Evolutionary conservation across 371 early-diverging fungal genomes (phyloP), one percentile per base, ranked within the genome.

Genomic region (Antonospora locustae): DNA sequence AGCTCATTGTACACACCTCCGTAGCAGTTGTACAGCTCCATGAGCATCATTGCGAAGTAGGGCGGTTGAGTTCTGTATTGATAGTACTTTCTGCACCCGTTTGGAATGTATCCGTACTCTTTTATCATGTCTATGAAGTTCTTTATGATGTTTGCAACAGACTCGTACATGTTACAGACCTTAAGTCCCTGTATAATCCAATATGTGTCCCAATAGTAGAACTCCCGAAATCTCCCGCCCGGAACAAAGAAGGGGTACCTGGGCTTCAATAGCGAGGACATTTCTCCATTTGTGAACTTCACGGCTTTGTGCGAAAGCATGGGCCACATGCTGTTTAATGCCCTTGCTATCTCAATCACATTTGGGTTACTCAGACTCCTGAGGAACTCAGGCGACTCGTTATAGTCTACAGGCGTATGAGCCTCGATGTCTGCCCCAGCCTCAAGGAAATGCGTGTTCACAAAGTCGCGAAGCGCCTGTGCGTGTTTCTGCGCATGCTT

Each of bases 121-220:
- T 82, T 69, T 1, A 88, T 80, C 55, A 83, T 71, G 20, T 80
- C 75, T 14, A 82, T 68, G 25, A 86, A 78, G 62, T 85, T 82
- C 4, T 74, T 67, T 39, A 86, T 75, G 67, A 81, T 81, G 40
- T 77, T 70, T 45, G 70, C 72, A 0, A 80, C 78, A 27, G 79
- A 60, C 1, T 78, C 69, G n/a, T 68, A 25, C 57, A 84, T 73
- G 2, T 80, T 79, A 53, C 80, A 78, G 0, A 79, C 49, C 14
- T 84, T 52, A 29, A 90, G 65, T 0, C 90, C 90, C 53, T 84
- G 78, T 20, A 84, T 56, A 5, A 83, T 80, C 76, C 84, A 90
- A 61, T 76, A 87, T 14, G 81, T 77, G 62, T 89, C 90, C 88
- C 87, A 87, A 67, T 89, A 86, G 69, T 87, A 87, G 23, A 80